A percentile compares a stretch with the other conserved stretches of the same genome.
Evolutionary conservation across 2,329 filamentous ascomycete species (phyloP).

Genomic region (Cladosporium sp.): DNA sequence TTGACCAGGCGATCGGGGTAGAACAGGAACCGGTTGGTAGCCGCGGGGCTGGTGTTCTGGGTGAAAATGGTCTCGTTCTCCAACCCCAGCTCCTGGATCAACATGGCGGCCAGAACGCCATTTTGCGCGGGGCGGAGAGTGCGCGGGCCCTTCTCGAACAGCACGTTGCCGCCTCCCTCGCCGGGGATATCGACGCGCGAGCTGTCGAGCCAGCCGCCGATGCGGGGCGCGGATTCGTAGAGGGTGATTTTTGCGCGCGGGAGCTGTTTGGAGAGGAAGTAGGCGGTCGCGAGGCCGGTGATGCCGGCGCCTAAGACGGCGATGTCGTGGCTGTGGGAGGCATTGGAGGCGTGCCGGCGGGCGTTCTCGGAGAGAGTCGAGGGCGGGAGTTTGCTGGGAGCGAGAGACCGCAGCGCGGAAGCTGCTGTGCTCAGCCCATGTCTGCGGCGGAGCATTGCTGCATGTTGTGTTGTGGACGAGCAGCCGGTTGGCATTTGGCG

Average conservation of each 20-base stretch:
- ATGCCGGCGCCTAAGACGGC: slow-evolving; percentile 76
- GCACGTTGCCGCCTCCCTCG: slow-evolving; percentile 44
- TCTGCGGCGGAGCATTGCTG: slow-evolving; percentile 25
- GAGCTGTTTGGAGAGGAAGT: slow-evolving; percentile 66
- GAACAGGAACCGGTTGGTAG: slow-evolving; percentile 71
- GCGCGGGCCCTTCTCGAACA: slow-evolving; percentile 80
- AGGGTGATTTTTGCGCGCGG: slow-evolving; percentile 67
- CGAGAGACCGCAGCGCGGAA: slow-evolving; percentile 3
- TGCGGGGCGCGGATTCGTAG: slow-evolving; percentile 63
- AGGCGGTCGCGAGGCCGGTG: slow-evolving; percentile 72
- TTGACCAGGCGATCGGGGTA: slow-evolving; percentile 75
- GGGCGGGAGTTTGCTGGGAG: neutral
- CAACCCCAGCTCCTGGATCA: slow-evolving; percentile 56
- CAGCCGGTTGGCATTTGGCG: too few species aligned
- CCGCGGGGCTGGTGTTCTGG: slow-evolving; percentile 44
- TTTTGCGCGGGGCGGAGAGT: slow-evolving; percentile 58
- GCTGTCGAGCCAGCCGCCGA: slow-evolving; percentile 82
- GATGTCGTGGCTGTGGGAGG: slow-evolving; percentile 31
- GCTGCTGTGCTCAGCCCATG: slow-evolving; percentile 16
- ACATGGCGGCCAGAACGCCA: slow-evolving; percentile 60
- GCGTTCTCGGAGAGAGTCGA: neutral
- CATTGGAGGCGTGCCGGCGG: slow-evolving; percentile 11
- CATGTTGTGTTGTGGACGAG: slow-evolving; percentile 9
- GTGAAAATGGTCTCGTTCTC: slow-evolving; percentile 51
- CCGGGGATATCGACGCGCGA: slow-evolving; percentile 56